phyloP scores from a whole-genome alignment of 768 basidiomycete species.

The Podaxis sp. region DNA sequence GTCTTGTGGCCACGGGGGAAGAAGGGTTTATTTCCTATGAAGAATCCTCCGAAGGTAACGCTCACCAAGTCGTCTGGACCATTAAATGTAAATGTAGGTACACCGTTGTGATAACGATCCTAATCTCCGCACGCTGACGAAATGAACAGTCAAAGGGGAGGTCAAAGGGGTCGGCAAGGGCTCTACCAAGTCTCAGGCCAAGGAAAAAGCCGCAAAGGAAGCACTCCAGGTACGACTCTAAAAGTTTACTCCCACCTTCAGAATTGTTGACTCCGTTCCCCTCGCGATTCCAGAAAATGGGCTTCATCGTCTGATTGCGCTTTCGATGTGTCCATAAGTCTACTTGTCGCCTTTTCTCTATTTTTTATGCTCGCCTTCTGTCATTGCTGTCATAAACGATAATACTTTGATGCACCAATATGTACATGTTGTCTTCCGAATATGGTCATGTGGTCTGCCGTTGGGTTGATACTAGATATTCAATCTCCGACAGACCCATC shows the following conservation, averaged over 20 bases:
- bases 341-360: background rate
- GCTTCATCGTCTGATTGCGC: background rate
- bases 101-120: background rate
- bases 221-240: conserved; percentile 37
- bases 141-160: conserved; percentile 42
- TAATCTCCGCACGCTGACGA: background rate
- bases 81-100: conserved; percentile 56
- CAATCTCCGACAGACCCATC: conserved; percentile 11
- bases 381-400: background rate
- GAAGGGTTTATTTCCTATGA: conserved; percentile 35
- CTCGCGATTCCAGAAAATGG: conserved; percentile 3
- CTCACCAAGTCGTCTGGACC: conserved; percentile 47
- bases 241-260: background rate
- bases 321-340: background rate
- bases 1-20: conserved; percentile 7
- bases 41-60: conserved; percentile 39
- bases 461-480: conserved; percentile 20
- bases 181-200: conserved; percentile 44
- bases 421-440: background rate
- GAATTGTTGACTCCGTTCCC: background rate
- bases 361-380: background rate
- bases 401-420: background rate
- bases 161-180: conserved; percentile 48
- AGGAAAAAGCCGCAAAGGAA: conserved; percentile 44
- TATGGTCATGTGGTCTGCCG: conserved; percentile 12